A percentile compares a stretch with the other conserved stretches of the same genome.
Evolutionary conservation across 2,329 filamentous ascomycete genomes (phyloP).

Genomic region (Pyricularia sp.): DNA sequence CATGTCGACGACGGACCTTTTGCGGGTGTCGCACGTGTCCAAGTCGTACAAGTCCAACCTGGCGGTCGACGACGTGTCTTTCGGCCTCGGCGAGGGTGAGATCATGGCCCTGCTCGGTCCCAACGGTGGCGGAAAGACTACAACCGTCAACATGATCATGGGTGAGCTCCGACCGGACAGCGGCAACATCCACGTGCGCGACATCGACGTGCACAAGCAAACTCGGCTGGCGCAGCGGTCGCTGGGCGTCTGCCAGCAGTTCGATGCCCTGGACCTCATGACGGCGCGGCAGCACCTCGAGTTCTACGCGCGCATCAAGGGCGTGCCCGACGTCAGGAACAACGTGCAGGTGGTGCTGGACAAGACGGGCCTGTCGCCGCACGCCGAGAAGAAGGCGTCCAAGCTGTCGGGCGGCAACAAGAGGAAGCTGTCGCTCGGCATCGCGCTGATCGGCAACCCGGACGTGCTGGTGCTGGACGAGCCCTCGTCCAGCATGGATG

Average conservation of each 20-base stretch:
- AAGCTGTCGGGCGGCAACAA: constrained; percentile 85
- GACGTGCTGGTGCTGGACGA: constrained; percentile 80
- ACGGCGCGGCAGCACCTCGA: constrained; percentile 74
- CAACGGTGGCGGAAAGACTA: constrained; percentile 85
- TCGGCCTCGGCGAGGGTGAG: constrained; percentile 65
- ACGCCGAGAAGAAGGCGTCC: constrained; percentile 60
- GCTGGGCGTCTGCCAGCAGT: constrained; percentile 84
- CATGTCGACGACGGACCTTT: constrained; percentile 38
- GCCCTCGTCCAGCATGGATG: constrained; percentile 78
- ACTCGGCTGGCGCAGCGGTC: constrained; percentile 60
- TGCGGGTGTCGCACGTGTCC: constrained; percentile 67
- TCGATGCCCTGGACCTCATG: constrained; percentile 82
- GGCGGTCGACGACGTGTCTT: constrained; percentile 77
- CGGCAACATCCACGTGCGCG: constrained; percentile 73
- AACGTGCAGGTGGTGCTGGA: constrained; percentile 66
- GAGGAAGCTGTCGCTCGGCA: constrained; percentile 78
- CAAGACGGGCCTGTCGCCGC: constrained; percentile 64
- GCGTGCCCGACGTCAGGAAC: constrained; percentile 59
- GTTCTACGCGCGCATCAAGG: constrained; percentile 78
- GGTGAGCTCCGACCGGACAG: constrained; percentile 66
- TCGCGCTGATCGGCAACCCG: constrained; percentile 86
- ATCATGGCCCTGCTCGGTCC: constrained; percentile 83
- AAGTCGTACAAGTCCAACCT: constrained; percentile 65
- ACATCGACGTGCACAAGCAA: constrained; percentile 58
- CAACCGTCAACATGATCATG: constrained; percentile 76